These are phyloP conservation scores for Phytophthora citricola DNA, from an alignment of 352 stramenopile species.

Conservation along the genomic window DNA sequence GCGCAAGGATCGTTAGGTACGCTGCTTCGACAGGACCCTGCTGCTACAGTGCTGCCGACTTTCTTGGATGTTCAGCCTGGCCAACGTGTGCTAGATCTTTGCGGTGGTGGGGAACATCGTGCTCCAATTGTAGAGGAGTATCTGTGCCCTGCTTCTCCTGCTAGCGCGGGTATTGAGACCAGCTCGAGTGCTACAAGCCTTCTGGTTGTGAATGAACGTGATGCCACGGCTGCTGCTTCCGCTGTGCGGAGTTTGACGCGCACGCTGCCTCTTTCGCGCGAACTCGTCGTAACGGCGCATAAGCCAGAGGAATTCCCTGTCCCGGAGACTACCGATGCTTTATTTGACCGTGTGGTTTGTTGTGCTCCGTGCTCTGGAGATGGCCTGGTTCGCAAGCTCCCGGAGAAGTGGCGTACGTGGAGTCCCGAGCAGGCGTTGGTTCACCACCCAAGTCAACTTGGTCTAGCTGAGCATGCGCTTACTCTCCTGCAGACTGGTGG, in stretches of 20 bases:
- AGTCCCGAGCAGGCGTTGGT: constrained; percentile 52
- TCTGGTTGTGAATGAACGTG: constrained; percentile 83
- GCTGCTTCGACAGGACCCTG: constrained; percentile 95
- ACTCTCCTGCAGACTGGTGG: constrained; percentile 58
- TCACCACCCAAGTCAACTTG: constrained; percentile 75
- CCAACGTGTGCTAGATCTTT: constrained; percentile 80
- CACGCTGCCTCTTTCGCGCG: constrained; percentile 55
- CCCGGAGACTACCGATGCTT: constrained; percentile 32
- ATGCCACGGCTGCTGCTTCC: constrained; percentile 57
- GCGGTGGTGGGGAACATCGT: constrained; percentile 71
- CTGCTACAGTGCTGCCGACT: constrained; percentile 95
- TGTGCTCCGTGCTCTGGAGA: constrained; percentile 83
- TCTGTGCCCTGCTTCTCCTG: constrained; percentile 23
- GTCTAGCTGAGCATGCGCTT: constrained; percentile 79
- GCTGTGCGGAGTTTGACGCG: constrained; percentile 63
- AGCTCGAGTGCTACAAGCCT: constrained; percentile 19
- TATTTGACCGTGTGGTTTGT: constrained; percentile 84
- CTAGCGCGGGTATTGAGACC: constrained; percentile 23
- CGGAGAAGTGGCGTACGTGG: constrained; percentile 85
- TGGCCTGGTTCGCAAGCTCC: constrained; percentile 78
- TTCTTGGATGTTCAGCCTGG: constrained; percentile 92
- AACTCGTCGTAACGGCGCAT: constrained; percentile 72
- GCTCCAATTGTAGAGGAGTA: constrained; percentile 65
- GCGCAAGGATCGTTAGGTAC: constrained; percentile 88
- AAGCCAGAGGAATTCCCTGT: constrained; percentile 78